Base-by-base conservation (phyloP, 2,329 filamentous ascomycete genomes). In the Lachnellula willkommii region DNA sequence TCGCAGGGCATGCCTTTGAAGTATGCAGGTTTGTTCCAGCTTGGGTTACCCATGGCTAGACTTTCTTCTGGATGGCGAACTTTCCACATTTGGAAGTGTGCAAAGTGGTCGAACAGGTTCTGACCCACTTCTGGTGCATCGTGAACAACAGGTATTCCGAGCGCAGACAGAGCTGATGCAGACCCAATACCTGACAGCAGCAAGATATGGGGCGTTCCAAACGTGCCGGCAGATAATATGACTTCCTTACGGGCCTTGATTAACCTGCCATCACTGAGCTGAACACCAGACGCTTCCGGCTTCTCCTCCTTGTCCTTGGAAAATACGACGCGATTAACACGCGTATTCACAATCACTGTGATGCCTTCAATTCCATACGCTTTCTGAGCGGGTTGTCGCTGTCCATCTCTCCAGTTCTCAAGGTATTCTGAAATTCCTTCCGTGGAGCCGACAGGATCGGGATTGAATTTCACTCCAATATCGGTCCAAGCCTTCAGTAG, bases 61-160 rank as follows among this genome's bases (percentile, higher is more conserved):
- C 59, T 54, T 36, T 40, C 32, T 17, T 60, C 58, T 5, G 58
- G 58, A 32, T 56, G 45, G 14, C 37, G 36, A 11, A 60, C 32
- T 50, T 55, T 58, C 53, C 50, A 60, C 14, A 40, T 24, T 26
- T 45, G 47, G 9, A 32, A 39, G 6, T 40, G 14, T 28, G 56
- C 42, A 22, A 58, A 37, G 32, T 60, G 51, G 68, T 85, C 84
- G 40, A 72, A 75, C 39, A 42, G 17, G 39, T 42, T 42, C 39
- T 42, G 15, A 43, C 83, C 84, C n/a, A 88, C 83, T 12, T 87
- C 83, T 0, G 82, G 83, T 1, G 83, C 73, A 63, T 86, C 75
- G 4, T 52, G 81, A 37, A 84, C 62, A 4, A 83, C 72, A 2
- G 73, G 68, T 56, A 85, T 83, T 37, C 71, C 67, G 63, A 78